Conservation (phyloP, 345 rosid species). For the Cardamine chenopodiifolia region DNA sequence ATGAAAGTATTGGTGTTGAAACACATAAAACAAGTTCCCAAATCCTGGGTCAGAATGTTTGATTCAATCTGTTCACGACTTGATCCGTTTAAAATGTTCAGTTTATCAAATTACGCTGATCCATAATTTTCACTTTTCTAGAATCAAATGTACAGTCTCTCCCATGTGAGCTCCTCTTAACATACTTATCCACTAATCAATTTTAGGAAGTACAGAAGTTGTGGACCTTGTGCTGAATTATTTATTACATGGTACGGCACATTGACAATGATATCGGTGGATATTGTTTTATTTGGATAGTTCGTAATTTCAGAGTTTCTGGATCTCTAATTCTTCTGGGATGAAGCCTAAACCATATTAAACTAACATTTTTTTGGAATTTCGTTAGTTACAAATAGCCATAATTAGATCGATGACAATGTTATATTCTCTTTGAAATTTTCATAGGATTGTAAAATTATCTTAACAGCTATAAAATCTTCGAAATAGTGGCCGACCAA, state of each 20-base stretch:
- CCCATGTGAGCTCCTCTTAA: background rate
- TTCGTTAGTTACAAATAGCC: background rate
- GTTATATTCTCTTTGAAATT: background rate
- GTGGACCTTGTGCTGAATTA: background rate
- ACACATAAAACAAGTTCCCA: no score
- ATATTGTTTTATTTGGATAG: no score
- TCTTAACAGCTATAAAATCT: background rate
- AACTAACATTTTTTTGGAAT: no score
- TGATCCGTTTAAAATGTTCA: no score
- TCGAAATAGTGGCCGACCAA: conserved; percentile 23
- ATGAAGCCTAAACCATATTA: no score
- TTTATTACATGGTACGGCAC: background rate
- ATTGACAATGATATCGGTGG: background rate
- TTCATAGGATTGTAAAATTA: background rate
- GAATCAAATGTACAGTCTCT: background rate
- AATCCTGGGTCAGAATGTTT: no score
- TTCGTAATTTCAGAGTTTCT: no score
- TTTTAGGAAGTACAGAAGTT: background rate
- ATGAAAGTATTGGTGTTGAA: no score
- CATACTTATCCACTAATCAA: background rate
- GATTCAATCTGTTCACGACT: no score
- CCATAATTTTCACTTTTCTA: background rate
- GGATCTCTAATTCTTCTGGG: no score
- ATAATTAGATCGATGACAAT: background rate
- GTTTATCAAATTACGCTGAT: background rate